A percentile compares a stretch with the other conserved stretches of the same genome.
phyloP scores from a whole-genome alignment of 805 yeast genomes.

The Metschnikowia matae region DNA sequence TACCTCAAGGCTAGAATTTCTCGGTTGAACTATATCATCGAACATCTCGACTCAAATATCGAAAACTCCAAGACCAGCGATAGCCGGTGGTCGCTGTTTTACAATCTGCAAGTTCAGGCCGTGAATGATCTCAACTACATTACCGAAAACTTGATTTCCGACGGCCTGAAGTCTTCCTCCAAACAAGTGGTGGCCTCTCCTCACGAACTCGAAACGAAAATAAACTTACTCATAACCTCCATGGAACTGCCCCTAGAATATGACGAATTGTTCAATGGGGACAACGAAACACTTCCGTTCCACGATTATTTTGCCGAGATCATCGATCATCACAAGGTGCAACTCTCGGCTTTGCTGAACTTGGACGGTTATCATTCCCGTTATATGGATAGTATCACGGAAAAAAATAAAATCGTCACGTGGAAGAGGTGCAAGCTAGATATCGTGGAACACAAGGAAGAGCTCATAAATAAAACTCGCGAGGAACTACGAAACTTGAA shows the following conservation, averaged over 20 bases:
- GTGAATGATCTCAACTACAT: slow-evolving; percentile 29
- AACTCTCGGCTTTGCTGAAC: slow-evolving; percentile 22
- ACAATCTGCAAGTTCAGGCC: slow-evolving; percentile 31
- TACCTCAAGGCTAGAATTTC: slow-evolving; percentile 28
- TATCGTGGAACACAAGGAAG: slow-evolving; percentile 22
- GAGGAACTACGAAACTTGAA: slow-evolving; percentile 26
- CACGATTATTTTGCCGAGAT: slow-evolving; percentile 20
- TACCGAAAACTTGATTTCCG: slow-evolving; percentile 28
- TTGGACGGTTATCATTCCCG: slow-evolving; percentile 30
- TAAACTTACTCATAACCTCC: slow-evolving; percentile 25
- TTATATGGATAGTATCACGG: slow-evolving; percentile 19
- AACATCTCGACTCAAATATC: slow-evolving; percentile 22
- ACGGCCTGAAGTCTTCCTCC: background rate
- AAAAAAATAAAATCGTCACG: slow-evolving; percentile 24
- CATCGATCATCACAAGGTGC: slow-evolving; percentile 20
- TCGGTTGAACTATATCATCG: slow-evolving; percentile 26
- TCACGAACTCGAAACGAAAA: slow-evolving; percentile 30
- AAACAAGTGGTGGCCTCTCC: slow-evolving; percentile 1
- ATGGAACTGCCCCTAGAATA: slow-evolving; percentile 33
- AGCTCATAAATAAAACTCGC: slow-evolving; percentile 24
- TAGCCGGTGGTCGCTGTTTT: slow-evolving; percentile 30
- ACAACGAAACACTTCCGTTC: slow-evolving; percentile 21
- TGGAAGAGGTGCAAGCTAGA: slow-evolving; percentile 34
- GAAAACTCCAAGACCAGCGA: slow-evolving; percentile 27
- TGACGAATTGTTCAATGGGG: slow-evolving; percentile 24